Base-by-base conservation (phyloP, 208 protist species). In the Herpetomonas samuelpessoai region DNA sequence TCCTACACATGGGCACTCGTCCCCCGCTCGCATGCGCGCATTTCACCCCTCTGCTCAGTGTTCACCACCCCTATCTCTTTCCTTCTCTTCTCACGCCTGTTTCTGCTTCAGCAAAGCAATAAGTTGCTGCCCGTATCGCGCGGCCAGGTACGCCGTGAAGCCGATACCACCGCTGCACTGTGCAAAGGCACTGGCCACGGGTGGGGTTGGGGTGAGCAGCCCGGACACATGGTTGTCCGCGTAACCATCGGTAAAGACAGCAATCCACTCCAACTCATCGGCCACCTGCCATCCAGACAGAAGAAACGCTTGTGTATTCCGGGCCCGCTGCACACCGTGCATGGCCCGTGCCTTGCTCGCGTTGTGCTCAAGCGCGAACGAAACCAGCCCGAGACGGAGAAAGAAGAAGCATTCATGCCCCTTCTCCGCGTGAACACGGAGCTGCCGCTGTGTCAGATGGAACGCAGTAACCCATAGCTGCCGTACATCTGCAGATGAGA, bases 391-490 rank as follows among this genome's bases (percentile, higher is more conserved):
- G 0, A 90, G 66, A 0, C 87, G 78, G 21, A 94, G 56, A 10
- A 74, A 48, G 80, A 83, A 94, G 47, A 89, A 73, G 16, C 65
- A 62, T 54, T 91, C 87, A 27, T 94, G 84, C 3, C 87, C 87
- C 21, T 83, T 83, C 12, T 94, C 82, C n/a, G 44, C 78, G 30
- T 91, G 80, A 0, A 64, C 56, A 2, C 80, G 68, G 10, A 94
- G 61, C 56, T 85, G 81, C n/a, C 44, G 41, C 53, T 83, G 65
- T 0, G 79, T 88, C 3, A 75, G 46, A 0, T 1, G 0, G 48
- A 94, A 52, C 3, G 88, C 63, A 1, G 0, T 51, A 14, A 31
- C 14, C 76, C 76, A 83, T n/a, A 74, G 28, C n/a, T 30, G 29
- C 24, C 46, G 22, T 31, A 56, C 52, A 1, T 21, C 51, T 3